These are phyloP conservation scores for Cladophialophora chaetospira DNA, from an alignment of 2,329 filamentous ascomycete genomes.

Conservation along the genomic window DNA sequence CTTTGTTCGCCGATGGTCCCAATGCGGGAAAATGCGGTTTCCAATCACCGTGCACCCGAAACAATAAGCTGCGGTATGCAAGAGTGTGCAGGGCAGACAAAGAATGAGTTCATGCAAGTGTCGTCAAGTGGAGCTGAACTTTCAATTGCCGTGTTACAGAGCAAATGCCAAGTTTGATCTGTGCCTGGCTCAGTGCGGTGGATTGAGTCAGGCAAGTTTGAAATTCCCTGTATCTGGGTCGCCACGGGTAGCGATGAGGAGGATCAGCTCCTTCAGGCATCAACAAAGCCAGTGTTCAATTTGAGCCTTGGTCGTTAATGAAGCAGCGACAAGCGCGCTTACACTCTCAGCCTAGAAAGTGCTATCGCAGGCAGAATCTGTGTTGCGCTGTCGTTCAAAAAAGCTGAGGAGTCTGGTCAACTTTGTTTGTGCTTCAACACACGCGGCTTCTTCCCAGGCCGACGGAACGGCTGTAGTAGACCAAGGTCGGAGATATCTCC, in stretches of 20 bases:
- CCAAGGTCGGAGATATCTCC: neutral
- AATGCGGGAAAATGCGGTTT: slow-evolving; percentile 38
- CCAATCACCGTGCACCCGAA: slow-evolving; percentile 37
- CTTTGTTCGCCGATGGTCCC: slow-evolving; percentile 38
- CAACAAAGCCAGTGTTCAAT: too few species aligned
- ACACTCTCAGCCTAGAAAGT: too few species aligned
- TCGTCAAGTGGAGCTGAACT: slow-evolving; percentile 1
- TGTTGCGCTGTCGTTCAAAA: too few species aligned
- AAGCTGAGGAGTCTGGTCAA: neutral
- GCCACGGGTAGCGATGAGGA: neutral
- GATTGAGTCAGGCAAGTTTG: neutral
- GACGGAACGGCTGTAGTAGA: neutral
- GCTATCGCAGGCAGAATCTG: too few species aligned
- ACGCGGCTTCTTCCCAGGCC: neutral
- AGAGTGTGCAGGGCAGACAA: slow-evolving; percentile 31
- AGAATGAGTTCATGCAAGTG: slow-evolving; percentile 25
- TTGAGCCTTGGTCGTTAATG: too few species aligned
- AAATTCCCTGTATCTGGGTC: neutral
- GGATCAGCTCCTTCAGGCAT: too few species aligned
- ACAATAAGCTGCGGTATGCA: slow-evolving; percentile 38
- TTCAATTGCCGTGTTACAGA: slow-evolving; percentile 3
- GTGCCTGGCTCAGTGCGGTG: neutral
- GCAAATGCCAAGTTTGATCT: neutral
- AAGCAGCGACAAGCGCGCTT: too few species aligned
- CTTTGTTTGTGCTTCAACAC: neutral